These are phyloP conservation scores for Quercus mongolica DNA, from an alignment of 306 rosid species.

Conservation along the genomic window DNA sequence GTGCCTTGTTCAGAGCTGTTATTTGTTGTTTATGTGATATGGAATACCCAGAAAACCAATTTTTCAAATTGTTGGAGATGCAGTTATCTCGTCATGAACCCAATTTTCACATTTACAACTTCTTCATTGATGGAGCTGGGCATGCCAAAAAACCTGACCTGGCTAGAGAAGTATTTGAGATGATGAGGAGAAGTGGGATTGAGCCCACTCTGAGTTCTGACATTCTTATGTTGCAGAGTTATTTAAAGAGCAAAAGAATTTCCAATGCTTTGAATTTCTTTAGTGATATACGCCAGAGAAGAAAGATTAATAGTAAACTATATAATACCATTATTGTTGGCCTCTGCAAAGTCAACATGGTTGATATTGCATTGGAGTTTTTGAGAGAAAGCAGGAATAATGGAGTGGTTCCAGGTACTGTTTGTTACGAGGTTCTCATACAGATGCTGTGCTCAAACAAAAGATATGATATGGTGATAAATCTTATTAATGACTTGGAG, in stretches of 20 bases:
- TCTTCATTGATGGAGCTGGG: slow-evolving; percentile 55
- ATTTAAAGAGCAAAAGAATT: too few species aligned
- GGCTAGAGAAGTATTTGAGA: slow-evolving; percentile 54
- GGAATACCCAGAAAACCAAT: slow-evolving; percentile 45
- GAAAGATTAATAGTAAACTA: too few species aligned
- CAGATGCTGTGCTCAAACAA: slow-evolving; percentile 33
- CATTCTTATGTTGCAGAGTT: too few species aligned
- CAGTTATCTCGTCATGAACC: slow-evolving; percentile 39
- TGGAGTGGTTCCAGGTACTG: slow-evolving; percentile 43
- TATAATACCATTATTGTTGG: slow-evolving; percentile 40
- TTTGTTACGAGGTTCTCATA: slow-evolving; percentile 60
- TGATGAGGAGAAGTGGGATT: too few species aligned
- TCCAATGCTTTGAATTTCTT: too few species aligned
- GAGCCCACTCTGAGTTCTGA: too few species aligned
- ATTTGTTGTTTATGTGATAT: slow-evolving; percentile 40
- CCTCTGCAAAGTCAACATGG: slow-evolving; percentile 47
- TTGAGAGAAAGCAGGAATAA: slow-evolving; percentile 40
- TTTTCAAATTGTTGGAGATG: slow-evolving; percentile 49
- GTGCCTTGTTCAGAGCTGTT: slow-evolving; percentile 37
- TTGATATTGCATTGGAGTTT: slow-evolving; percentile 38
- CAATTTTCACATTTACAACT: slow-evolving; percentile 25
- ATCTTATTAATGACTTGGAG: slow-evolving; percentile 50
- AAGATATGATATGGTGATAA: slow-evolving; percentile 45
- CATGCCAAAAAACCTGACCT: slow-evolving; percentile 49
- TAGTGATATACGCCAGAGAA: too few species aligned